phyloP scores from a whole-genome alignment of 169 alveolate genomes.

The Perkinsus olseni region DNA sequence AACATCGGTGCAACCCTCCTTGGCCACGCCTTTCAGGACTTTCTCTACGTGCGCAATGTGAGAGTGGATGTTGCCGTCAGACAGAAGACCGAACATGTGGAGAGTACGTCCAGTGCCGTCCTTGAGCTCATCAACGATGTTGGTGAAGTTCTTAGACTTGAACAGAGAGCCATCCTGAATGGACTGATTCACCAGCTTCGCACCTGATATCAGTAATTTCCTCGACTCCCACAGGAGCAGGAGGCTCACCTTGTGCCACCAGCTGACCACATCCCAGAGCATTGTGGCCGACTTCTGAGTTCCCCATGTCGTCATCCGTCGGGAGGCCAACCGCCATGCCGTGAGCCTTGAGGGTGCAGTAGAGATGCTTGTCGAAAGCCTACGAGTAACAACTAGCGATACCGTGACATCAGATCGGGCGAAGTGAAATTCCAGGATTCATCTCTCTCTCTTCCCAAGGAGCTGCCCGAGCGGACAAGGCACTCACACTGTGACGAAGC shows the following conservation, averaged over 20 bases:
- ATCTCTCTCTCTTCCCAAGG: no score
- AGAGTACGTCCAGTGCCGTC: not conserved
- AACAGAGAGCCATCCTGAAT: not conserved
- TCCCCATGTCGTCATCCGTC: not conserved
- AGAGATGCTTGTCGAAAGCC: not conserved
- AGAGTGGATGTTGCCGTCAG: conserved; percentile 2
- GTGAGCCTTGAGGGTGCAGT: not conserved
- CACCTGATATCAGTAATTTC: not conserved
- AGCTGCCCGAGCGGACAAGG: no score
- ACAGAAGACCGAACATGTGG: not conserved
- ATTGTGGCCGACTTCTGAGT: not conserved
- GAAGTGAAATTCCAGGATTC: no score
- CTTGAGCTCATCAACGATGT: not conserved
- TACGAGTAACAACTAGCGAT: no score
- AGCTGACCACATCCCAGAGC: not conserved
- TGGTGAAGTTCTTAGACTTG: not conserved
- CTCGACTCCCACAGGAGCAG: not conserved
- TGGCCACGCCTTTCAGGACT: not conserved
- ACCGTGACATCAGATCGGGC: no score
- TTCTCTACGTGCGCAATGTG: not conserved
- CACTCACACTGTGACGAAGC: no score
- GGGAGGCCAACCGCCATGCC: conserved; percentile 3
- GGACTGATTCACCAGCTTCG: not conserved
- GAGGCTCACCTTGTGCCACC: not conserved
- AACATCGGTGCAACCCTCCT: not conserved